A percentile compares a stretch with the other conserved stretches of the same genome.
Conservation (phyloP, 805 yeast species). For the Metschnikowia kofuensis region DNA sequence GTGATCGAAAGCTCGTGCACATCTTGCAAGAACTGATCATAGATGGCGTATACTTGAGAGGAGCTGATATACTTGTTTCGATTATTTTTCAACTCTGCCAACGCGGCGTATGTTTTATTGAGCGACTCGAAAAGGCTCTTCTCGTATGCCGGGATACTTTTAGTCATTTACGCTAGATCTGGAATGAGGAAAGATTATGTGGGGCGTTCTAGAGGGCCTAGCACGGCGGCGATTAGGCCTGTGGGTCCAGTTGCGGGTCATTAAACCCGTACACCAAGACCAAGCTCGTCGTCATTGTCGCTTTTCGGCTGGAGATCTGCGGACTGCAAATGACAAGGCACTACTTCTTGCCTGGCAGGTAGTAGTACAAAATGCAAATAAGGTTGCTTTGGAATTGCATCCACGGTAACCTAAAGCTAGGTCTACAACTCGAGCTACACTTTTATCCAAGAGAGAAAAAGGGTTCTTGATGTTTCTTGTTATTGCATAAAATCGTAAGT, state of each 20-base stretch:
- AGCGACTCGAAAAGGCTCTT: constrained; percentile 31
- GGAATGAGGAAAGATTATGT: not conserved
- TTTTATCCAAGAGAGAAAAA: not conserved
- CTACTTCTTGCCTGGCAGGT: too few relatives aligned
- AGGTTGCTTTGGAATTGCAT: too few relatives aligned
- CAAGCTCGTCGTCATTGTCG: too few relatives aligned
- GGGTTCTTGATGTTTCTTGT: not conserved
- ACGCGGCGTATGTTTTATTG: constrained; percentile 23
- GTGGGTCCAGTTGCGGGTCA: too few relatives aligned
- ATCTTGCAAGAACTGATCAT: constrained; percentile 53
- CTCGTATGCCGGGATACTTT: constrained; percentile 35
- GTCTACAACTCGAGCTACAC: too few relatives aligned
- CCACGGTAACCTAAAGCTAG: too few relatives aligned
- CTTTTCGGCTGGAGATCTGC: too few relatives aligned
- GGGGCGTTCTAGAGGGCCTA: not conserved
- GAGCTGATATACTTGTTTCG: constrained; percentile 64
- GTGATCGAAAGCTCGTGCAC: constrained; percentile 53
- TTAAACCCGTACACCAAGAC: not conserved
- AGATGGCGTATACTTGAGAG: constrained; percentile 59
- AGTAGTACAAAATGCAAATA: too few relatives aligned
- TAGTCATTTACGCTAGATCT: constrained; percentile 10
- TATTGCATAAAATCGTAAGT: constrained; percentile 6
- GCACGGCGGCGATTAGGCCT: not conserved
- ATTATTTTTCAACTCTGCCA: constrained; percentile 52
- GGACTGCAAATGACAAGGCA: too few relatives aligned